A percentile compares a stretch with the other conserved stretches of the same genome.
Conservation (phyloP, 192 early-diverging fungal species). For the Dissophora globulifera region DNA sequence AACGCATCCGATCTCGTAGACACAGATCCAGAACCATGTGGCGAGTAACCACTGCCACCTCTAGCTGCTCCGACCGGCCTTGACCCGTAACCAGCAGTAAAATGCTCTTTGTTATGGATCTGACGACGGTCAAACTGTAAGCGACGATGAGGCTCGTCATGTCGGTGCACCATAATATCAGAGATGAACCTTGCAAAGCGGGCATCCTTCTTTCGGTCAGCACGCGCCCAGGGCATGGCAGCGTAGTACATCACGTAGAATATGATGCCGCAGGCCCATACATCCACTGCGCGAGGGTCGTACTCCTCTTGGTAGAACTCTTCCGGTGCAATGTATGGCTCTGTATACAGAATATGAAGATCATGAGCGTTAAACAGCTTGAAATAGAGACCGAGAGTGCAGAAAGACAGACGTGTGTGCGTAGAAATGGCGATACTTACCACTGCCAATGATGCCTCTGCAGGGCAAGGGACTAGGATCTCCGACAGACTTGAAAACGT, state of each 20-base stretch:
- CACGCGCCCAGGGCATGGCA: constrained; percentile 50
- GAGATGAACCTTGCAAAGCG: constrained; percentile 17
- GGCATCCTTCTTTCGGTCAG: constrained; percentile 35
- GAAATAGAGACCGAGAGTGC: neutral
- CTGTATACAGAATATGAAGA: no score
- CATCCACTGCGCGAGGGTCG: constrained; percentile 70
- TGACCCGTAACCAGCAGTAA: neutral
- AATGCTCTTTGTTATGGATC: neutral
- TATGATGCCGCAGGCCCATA: constrained; percentile 47
- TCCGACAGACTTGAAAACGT: constrained; percentile 76
- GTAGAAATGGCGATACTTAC: constrained; percentile 8
- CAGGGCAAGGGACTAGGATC: constrained; percentile 64
- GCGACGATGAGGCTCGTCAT: constrained; percentile 15
- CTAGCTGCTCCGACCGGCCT: neutral
- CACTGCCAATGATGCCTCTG: constrained; percentile 80
- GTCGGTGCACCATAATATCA: constrained; percentile 27
- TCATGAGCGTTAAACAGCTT: no score
- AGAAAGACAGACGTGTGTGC: constrained; percentile 63
- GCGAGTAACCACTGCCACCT: no score
- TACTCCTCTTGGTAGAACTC: constrained; percentile 72
- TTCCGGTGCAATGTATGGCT: constrained; percentile 88
- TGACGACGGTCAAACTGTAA: constrained; percentile 19
- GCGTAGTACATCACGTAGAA: constrained; percentile 48
- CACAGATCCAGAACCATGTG: no score
- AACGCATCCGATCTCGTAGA: neutral